A percentile compares a stretch with the other conserved stretches of the same genome.
phyloP scores from a whole-genome alignment of 495 filamentous ascomycete genomes.

The Cercophora samala region DNA sequence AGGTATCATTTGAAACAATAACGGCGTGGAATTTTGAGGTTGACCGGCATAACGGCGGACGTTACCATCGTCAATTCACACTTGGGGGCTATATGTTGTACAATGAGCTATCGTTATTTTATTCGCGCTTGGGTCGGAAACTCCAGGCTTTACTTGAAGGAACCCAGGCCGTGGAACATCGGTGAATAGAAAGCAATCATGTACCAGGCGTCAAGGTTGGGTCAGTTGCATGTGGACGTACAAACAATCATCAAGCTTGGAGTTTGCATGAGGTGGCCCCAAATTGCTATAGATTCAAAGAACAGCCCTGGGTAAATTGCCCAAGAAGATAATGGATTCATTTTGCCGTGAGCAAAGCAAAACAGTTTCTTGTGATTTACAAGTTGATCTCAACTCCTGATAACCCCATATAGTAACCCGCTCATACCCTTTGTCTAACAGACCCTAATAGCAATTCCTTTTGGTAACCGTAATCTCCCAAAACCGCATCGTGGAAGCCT shows the following conservation, averaged over 20 bases:
- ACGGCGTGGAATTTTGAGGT: neutral
- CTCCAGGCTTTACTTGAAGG: neutral
- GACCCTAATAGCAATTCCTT: neutral
- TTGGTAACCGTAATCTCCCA: neutral
- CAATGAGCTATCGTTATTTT: too few relatives aligned
- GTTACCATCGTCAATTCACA: neutral
- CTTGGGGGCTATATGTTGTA: neutral
- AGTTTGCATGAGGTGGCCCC: neutral
- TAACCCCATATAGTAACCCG: neutral
- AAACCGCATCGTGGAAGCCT: neutral
- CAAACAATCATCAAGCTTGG: neutral
- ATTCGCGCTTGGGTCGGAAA: neutral
- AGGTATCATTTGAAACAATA: neutral
- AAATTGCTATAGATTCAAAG: neutral
- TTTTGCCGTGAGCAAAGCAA: neutral
- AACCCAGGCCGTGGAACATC: too few relatives aligned
- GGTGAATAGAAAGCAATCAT: neutral
- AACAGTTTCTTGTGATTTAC: neutral
- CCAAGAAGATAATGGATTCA: neutral
- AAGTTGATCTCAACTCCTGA: neutral
- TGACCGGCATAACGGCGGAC: neutral
- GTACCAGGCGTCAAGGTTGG: neutral
- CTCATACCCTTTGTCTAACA: neutral
- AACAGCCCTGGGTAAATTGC: neutral
- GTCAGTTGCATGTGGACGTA: neutral